These are phyloP conservation scores for Solanum chilense DNA, from an alignment of 257 asterid genomes.

Conservation along the genomic window DNA sequence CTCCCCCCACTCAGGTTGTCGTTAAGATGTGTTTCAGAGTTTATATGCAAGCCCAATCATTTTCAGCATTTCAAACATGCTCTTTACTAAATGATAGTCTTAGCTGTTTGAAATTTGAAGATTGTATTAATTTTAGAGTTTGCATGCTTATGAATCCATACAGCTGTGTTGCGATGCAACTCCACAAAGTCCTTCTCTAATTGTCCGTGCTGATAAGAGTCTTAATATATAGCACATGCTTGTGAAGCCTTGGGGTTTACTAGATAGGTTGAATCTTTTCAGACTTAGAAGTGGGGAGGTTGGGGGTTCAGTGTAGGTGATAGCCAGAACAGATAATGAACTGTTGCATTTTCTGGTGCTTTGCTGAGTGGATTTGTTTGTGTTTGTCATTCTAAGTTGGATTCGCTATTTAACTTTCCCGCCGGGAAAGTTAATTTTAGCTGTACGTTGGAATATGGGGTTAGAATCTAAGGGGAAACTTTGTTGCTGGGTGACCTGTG, in stretches of 20 bases:
- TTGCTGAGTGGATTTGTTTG: neutral
- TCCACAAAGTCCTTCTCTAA: neutral
- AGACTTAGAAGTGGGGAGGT: neutral
- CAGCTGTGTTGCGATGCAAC: neutral
- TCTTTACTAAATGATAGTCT: neutral
- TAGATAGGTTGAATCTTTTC: neutral
- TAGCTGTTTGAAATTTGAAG: neutral
- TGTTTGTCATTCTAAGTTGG: neutral
- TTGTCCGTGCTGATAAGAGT: neutral
- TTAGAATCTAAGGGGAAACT: neutral
- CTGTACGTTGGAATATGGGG: neutral
- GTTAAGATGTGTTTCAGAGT: neutral
- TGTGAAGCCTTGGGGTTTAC: neutral
- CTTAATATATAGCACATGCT: neutral
- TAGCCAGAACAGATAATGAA: neutral
- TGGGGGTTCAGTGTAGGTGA: neutral
- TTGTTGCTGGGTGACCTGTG: neutral
- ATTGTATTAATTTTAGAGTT: neutral
- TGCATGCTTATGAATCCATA: neutral
- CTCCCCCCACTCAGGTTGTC: conserved; percentile 59
- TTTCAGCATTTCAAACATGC: neutral
- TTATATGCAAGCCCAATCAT: neutral
- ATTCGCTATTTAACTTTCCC: neutral
- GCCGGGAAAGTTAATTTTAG: neutral
- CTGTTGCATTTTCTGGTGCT: neutral